Evolutionary conservation across 2,329 filamentous ascomycete species (phyloP).

Genomic region (Camillea tinctor): DNA sequence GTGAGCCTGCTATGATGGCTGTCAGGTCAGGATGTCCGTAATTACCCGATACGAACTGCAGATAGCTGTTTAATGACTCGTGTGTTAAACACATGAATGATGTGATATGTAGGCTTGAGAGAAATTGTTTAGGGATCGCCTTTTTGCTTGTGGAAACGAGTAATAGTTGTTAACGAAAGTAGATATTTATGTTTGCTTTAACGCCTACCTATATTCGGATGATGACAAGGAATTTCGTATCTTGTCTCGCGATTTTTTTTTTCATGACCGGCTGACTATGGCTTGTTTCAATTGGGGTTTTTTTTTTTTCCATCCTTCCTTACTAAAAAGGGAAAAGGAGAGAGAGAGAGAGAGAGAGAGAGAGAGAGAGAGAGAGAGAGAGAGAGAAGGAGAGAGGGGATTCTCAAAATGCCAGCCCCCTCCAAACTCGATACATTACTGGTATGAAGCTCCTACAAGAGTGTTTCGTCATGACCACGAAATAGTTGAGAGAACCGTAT

Average conservation of each 20-base stretch:
- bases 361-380: neutral
- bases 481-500: neutral
- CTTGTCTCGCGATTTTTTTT: neutral
- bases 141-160: neutral
- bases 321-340: neutral
- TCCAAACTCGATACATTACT: neutral
- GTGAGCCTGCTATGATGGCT: neutral
- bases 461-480: neutral
- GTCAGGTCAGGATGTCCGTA: neutral
- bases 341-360: neutral
- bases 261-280: neutral
- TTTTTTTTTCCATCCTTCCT: too few species aligned
- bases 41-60: neutral
- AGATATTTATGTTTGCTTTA: neutral
- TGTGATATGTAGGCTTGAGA: neutral
- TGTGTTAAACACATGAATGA: neutral
- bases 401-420: too few species aligned
- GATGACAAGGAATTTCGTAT: neutral
- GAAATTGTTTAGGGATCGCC: neutral
- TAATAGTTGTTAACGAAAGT: neutral
- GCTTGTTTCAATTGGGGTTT: neutral
- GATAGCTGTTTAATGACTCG: neutral
- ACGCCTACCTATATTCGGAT: neutral
- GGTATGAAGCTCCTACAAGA: neutral
- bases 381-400: neutral